Evolutionary conservation across 768 basidiomycete genomes (phyloP), one percentile per base, ranked within the genome.

Genomic region (Antrodiella citrinella): DNA sequence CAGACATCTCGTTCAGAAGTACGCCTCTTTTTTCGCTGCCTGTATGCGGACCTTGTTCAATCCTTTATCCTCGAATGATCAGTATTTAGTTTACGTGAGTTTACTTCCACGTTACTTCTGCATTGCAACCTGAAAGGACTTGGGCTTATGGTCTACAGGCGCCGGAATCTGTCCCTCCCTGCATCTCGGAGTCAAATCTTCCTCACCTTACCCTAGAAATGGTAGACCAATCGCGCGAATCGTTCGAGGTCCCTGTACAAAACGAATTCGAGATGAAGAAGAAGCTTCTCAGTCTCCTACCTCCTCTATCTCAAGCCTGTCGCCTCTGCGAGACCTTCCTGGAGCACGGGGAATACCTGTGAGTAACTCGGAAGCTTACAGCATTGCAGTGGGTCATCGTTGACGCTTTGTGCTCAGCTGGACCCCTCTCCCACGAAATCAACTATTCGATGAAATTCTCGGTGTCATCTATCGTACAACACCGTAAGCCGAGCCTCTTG

Each of bases 1-100:
- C 72, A 74, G 51, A 86, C 82, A 0, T 80, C 86, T 4, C 76
- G 82, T 30, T 72, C 81, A 20, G 84, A 87, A 72, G 84, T 84
- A 55, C 46, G 75, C n/a, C n/a, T 57, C n/a, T 10, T 25, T 53
- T 19, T 25, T 9, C 18, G 18, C n/a, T 44, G 15, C 23, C 21
- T 24, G 7, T 12, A 2, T 30, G 2, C 25, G 1, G 2, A 3
- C n/a, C n/a, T n/a, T n/a, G n/a, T n/a, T n/a, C n/a, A n/a, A n/a
- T n/a, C n/a, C n/a, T n/a, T n/a, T 12, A 24, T 48, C 9, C n/a
- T 44, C 19, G 24, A 7, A 22, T 9, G 22, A 38, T 50, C 26
- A 83, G 82, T 80, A 76, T 59, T 73, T 83, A 20, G 74, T 80
- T n/a, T 73, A 73, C 53, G 82, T 81, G 66, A 51, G 47, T 49